Evolutionary conservation across 2,329 filamentous ascomycete genomes (phyloP).

Genomic region (Monilinia fructigena): DNA sequence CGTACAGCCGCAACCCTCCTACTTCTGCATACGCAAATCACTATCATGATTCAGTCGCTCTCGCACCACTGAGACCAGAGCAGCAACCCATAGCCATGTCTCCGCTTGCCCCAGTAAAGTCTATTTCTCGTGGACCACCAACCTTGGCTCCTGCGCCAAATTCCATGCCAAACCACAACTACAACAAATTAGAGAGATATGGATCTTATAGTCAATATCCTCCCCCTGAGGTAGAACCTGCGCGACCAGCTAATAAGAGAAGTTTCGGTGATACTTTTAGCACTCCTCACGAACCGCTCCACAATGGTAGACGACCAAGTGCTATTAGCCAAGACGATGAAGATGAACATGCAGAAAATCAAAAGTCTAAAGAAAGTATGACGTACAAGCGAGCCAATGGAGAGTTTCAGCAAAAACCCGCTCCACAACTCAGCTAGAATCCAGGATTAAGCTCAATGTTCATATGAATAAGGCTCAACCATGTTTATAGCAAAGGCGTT

Average conservation of each 20-base stretch:
- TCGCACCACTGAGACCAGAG: constrained; percentile 28
- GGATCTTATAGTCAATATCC: constrained; percentile 30
- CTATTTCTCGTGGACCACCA: constrained; percentile 26
- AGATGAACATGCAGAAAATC: constrained; percentile 28
- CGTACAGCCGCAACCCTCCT: constrained; percentile 16
- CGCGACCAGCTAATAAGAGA: constrained; percentile 33
- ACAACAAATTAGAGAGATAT: constrained; percentile 29
- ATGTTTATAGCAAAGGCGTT: constrained; percentile 18
- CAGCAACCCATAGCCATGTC: constrained; percentile 24
- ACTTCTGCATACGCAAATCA: not conserved
- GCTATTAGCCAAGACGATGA: constrained; percentile 32
- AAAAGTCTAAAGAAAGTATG: constrained; percentile 27
- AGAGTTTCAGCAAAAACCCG: not conserved
- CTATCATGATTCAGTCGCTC: constrained; percentile 23
- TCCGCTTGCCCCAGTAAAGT: constrained; percentile 32
- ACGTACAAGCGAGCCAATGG: constrained; percentile 40
- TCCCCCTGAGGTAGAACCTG: constrained; percentile 26
- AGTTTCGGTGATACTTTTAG: constrained; percentile 34
- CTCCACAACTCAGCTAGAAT: not conserved
- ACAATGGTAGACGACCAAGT: constrained; percentile 46
- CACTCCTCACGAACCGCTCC: constrained; percentile 40
- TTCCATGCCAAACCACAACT: constrained; percentile 14
- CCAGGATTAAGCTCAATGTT: not conserved
- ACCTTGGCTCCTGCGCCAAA: constrained; percentile 23
- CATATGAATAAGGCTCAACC: too few relatives aligned